A percentile compares a stretch with the other conserved stretches of the same genome.
These are phyloP conservation scores for Boletus patriciae DNA, from an alignment of 768 basidiomycete genomes.

Conservation along the genomic window DNA sequence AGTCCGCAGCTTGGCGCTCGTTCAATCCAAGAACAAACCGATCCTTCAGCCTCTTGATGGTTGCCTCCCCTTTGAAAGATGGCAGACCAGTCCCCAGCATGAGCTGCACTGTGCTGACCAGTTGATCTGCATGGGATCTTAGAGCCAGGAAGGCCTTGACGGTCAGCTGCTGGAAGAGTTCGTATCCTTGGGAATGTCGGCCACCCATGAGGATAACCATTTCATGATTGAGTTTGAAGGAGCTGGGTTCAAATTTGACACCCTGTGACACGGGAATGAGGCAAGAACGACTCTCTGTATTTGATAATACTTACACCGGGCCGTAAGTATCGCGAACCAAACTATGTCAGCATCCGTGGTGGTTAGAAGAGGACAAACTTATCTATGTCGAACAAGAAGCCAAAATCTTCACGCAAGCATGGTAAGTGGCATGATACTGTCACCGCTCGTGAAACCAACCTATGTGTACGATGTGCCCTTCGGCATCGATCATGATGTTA, in stretches of 20 bases:
- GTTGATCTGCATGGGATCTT: slow-evolving; percentile 89
- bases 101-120: slow-evolving; percentile 82
- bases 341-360: slow-evolving; percentile 29
- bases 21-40: slow-evolving; percentile 80
- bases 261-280: slow-evolving; percentile 52
- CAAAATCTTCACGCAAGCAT: slow-evolving; percentile 65
- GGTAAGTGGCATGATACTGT: slow-evolving; percentile 7
- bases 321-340: slow-evolving; percentile 37
- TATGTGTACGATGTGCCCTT: slow-evolving; percentile 95
- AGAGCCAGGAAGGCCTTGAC: slow-evolving; percentile 97
- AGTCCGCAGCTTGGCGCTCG: slow-evolving; percentile 91
- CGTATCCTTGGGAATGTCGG: slow-evolving; percentile 89
- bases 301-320: slow-evolving; percentile 53
- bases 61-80: slow-evolving; percentile 94
- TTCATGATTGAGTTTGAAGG: slow-evolving; percentile 98
- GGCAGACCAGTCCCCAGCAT: slow-evolving; percentile 96
- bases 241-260: slow-evolving; percentile 97
- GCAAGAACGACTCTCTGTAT: neutral
- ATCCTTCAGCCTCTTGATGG: slow-evolving; percentile 83
- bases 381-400: slow-evolving; percentile 98
- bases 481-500: slow-evolving; percentile 99
- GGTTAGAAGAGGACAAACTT: slow-evolving; percentile 43
- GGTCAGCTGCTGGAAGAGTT: slow-evolving; percentile 88
- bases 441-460: slow-evolving; percentile 50
- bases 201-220: slow-evolving; percentile 99